phyloP scores from a whole-genome alignment of 495 filamentous ascomycete species.

The Neurospora tetraspora region DNA sequence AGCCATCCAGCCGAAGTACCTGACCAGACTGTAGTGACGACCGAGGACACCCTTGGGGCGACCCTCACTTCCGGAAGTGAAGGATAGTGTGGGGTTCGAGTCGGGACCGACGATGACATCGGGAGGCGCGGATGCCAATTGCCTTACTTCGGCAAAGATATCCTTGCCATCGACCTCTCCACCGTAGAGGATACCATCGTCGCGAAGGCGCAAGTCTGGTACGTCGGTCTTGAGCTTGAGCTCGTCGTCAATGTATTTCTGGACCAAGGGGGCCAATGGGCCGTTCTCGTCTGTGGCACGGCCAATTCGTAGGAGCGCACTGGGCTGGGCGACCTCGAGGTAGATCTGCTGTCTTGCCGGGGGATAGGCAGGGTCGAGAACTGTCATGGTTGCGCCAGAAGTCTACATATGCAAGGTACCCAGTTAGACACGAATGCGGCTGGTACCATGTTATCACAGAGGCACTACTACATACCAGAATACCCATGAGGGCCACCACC shows the following conservation, averaged over 20 bases:
- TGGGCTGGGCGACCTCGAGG: slow-evolving; percentile 76
- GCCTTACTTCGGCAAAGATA: slow-evolving; percentile 45
- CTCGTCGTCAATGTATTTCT: slow-evolving; percentile 63
- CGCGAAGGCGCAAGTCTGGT: slow-evolving; percentile 61
- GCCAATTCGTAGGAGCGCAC: slow-evolving; percentile 69
- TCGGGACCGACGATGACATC: slow-evolving; percentile 84
- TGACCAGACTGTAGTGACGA: slow-evolving; percentile 76
- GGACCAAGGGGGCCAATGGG: slow-evolving; percentile 56
- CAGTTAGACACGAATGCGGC: not conserved
- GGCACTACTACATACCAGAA: slow-evolving; percentile 24
- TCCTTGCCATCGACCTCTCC: slow-evolving; percentile 58
- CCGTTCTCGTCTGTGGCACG: slow-evolving; percentile 71
- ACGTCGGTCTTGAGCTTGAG: slow-evolving; percentile 66
- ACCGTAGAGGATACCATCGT: slow-evolving; percentile 66
- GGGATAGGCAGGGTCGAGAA: slow-evolving; percentile 85
- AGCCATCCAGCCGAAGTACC: slow-evolving; percentile 92
- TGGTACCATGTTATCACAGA: not conserved
- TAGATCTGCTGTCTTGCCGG: slow-evolving; percentile 82
- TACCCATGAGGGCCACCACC: slow-evolving; percentile 55
- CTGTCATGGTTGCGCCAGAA: slow-evolving; percentile 59
- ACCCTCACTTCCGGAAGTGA: slow-evolving; percentile 82
- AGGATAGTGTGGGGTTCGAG: slow-evolving; percentile 69
- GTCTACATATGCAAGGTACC: slow-evolving; percentile 27
- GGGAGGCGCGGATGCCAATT: slow-evolving; percentile 47
- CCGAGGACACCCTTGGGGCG: slow-evolving; percentile 68